These are phyloP conservation scores for Pythium guiyangense DNA, from an alignment of 352 stramenopile species.

Conservation along the genomic window DNA sequence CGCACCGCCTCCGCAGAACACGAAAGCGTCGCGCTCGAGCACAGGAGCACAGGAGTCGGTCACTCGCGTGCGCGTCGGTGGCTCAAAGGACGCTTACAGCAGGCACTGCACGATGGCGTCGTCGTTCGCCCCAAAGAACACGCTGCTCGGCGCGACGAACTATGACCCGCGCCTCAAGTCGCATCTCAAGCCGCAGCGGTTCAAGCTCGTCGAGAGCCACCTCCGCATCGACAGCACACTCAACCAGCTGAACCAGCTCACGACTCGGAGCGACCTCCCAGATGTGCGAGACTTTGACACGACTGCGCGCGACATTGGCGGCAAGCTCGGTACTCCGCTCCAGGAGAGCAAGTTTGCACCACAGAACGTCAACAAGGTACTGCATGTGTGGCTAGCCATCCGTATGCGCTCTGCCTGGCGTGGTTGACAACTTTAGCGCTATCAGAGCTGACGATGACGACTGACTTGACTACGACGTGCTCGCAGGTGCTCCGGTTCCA, in stretches of 20 bases:
- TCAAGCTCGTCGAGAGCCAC: slow-evolving; percentile 59
- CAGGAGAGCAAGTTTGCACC: slow-evolving; percentile 77
- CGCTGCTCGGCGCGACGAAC: slow-evolving; percentile 62
- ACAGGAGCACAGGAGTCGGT: no score
- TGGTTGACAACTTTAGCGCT: background rate
- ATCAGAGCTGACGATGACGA: no score
- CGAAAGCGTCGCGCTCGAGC: no score
- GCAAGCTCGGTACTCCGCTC: slow-evolving; percentile 26
- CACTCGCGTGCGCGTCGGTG: no score
- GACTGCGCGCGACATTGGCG: slow-evolving; percentile 57
- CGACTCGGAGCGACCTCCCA: slow-evolving; percentile 48
- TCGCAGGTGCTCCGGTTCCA: slow-evolving; percentile 74
- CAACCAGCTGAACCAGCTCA: slow-evolving; percentile 53
- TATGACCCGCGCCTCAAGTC: slow-evolving; percentile 64
- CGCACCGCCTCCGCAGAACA: no score
- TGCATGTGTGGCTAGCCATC: no score
- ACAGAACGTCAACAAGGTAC: slow-evolving; percentile 68
- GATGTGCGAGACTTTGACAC: slow-evolving; percentile 60
- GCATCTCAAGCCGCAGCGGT: slow-evolving; percentile 75
- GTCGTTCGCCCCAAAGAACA: slow-evolving; percentile 57
- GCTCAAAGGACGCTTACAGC: no score
- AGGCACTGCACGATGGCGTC: slow-evolving; percentile 38
- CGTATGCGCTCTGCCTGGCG: no score
- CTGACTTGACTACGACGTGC: background rate
- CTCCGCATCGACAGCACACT: slow-evolving; percentile 65